A percentile compares a stretch with the other conserved stretches of the same genome.
Conservation (phyloP, 495 filamentous ascomycete genomes). For the Penicillium ucsense region DNA sequence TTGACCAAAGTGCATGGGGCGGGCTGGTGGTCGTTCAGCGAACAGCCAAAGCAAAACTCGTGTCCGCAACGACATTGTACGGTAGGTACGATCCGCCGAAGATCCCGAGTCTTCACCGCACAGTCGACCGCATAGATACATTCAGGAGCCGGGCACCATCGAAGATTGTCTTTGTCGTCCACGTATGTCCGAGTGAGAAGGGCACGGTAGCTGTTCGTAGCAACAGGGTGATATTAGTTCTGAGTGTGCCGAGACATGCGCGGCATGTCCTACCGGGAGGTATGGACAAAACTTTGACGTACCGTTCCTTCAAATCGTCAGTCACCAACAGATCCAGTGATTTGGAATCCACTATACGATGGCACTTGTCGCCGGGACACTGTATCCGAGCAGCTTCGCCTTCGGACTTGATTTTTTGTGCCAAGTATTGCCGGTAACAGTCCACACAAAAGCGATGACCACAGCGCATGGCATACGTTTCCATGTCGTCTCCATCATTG, state of each 20-base stretch:
- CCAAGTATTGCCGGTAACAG: conserved; percentile 85
- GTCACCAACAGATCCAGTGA: conserved; percentile 78
- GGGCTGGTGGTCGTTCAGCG: conserved; percentile 84
- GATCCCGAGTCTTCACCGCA: conserved; percentile 70
- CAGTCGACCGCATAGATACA: conserved; percentile 91
- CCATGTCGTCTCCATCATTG: conserved; percentile 70
- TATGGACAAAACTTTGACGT: background rate
- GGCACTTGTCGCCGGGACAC: conserved; percentile 80
- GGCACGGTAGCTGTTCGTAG: conserved; percentile 56
- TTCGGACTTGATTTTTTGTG: conserved; percentile 86
- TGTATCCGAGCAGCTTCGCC: conserved; percentile 92
- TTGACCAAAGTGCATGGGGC: conserved; percentile 87
- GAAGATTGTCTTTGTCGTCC: conserved; percentile 86
- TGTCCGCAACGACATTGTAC: conserved; percentile 77
- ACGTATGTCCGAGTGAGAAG: conserved; percentile 91
- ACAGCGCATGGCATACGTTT: conserved; percentile 92
- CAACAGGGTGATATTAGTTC: conserved; percentile 11
- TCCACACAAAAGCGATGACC: conserved; percentile 90
- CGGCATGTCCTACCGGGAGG: background rate
- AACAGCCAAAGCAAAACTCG: conserved; percentile 93
- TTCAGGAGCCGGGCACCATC: conserved; percentile 96
- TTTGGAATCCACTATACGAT: conserved; percentile 82
- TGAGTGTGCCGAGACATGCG: background rate
- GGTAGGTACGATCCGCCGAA: conserved; percentile 77
- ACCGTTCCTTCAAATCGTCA: conserved; percentile 59